Evolutionary conservation across 768 basidiomycete species (phyloP), one percentile per base, ranked within the genome.

Genomic region (Pholiota conissans): DNA sequence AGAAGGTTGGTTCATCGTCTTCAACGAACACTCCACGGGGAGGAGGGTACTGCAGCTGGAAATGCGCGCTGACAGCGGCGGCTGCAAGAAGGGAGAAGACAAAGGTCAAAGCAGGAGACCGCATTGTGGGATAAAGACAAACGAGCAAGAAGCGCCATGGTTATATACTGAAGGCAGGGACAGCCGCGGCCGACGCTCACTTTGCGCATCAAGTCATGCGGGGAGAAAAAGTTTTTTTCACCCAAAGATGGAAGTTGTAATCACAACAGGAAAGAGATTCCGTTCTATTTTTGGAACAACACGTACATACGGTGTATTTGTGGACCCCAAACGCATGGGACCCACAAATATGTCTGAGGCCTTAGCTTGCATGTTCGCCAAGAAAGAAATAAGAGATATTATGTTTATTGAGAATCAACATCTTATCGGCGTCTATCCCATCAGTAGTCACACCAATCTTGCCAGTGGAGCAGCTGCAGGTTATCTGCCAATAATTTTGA

Each of bases 11-110:
- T 61, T 90, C 88, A 14, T 76, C 64, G 51, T 79, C 73, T 55
- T 86, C 80, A 53, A 78, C 78, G 68, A 95, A 94, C 0, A 63
- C 67, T 1, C 93, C 93, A 47, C 93, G 79, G 10, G 90, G 86
- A 0, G 76, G 62, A 16, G 93, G 93, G 69, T 83, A 93, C 64
- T 87, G 81, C 40, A 94, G 76, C 62, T 89, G 86, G 74, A 94
- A 95, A 71, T 95, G 93, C 7, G 90, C 91, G 48, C 73, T 75
- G 28, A 76, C 85, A 39, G 74, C 71, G 22, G 74, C 72, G 22
- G 82, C 68, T 32, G 71, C 65, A 26, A 83, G 55, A 56, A 81
- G 30, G 56, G 73, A 37, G 46, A 77, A 47, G 53, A 56, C 73
- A 22, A 63, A 75, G 60, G 57, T 34, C 30, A 61, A 9, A 9